Evolutionary conservation across 2,329 filamentous ascomycete genomes (phyloP).

Genomic region (Amauroascus verrucosus): DNA sequence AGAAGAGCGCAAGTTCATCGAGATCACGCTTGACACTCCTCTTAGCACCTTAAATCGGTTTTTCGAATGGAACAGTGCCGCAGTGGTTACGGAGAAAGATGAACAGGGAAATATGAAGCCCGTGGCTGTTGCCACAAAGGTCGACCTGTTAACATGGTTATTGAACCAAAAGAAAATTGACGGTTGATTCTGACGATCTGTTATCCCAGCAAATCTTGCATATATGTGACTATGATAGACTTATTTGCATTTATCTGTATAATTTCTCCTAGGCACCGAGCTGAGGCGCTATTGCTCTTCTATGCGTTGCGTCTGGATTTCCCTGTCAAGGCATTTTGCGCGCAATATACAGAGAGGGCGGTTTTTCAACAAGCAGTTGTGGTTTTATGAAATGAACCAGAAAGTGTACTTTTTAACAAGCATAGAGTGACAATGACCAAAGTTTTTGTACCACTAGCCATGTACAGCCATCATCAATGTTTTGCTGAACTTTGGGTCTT

Average conservation of each 20-base stretch:
- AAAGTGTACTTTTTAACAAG: background rate
- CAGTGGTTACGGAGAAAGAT: constrained; percentile 75
- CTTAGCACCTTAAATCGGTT: constrained; percentile 78
- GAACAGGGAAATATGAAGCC: constrained; percentile 58
- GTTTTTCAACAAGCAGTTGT: background rate
- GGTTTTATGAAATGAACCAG: background rate
- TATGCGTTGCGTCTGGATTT: background rate
- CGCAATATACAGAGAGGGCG: background rate
- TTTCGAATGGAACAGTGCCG: constrained; percentile 96
- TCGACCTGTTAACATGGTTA: constrained; percentile 88
- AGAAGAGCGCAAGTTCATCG: constrained; percentile 58
- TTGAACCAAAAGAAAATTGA: constrained; percentile 49
- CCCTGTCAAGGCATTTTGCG: background rate
- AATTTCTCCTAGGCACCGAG: background rate
- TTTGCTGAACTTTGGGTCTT: background rate
- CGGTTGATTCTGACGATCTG: constrained; percentile 13
- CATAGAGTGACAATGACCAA: background rate
- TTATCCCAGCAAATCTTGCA: background rate
- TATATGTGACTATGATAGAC: background rate
- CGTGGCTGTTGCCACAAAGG: constrained; percentile 87
- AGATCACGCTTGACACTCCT: constrained; percentile 86
- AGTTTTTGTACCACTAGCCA: background rate
- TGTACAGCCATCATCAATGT: background rate
- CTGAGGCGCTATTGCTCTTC: background rate
- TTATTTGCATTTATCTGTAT: background rate